Base-by-base conservation (phyloP, 2,329 filamentous ascomycete genomes). In the Xenoacremonium recifei region DNA sequence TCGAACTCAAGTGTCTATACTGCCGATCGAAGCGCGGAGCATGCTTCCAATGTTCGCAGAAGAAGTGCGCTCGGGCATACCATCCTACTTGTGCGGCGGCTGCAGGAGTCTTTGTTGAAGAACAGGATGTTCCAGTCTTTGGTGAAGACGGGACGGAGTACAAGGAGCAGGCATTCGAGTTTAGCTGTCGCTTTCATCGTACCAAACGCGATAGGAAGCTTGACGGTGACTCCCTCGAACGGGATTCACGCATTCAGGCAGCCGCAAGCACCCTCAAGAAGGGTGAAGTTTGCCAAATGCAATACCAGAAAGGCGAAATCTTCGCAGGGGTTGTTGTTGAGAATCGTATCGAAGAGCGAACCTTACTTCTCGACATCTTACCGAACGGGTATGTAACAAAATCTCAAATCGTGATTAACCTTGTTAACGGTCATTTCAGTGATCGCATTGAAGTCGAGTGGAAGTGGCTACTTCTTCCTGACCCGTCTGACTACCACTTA, bases 1-100 rank as follows among this genome's bases (percentile, higher is more conserved):
- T 95, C 53, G 90, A 95, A 19, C 82, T 97, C 53, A 96, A 95
- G 66, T 99, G 93, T 65, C 82, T 95, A 48, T 96, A 89, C 68
- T 99, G 93, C 62, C 88, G 91, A 23, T 95, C 90, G 21, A 95
- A 93, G 65, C 87, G 87, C 43, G 93, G 93, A n/a, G 89, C 89
- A 13, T 96, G 92, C 68, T 95, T 99, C 69, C 92, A 97, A 65
- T 99, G 93, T 67, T 95, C 89, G 1, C 85, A 89, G 54, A 92
- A 91, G 71, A 97, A 96, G 64, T 99, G 93, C 58, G 86, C 89
- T 4, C 78, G 93, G 50, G 86, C 92, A 7, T 99, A 96, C 66
- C 93, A 99, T 63, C 88, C 92, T 13, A 97, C 91, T 2, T 99
- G 93, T 62, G 93, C 93, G 3, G 85, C 90, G 6, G 84, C 92